phyloP scores from a whole-genome alignment of 2,329 filamentous ascomycete genomes.

The Trichoderma polysporum region DNA sequence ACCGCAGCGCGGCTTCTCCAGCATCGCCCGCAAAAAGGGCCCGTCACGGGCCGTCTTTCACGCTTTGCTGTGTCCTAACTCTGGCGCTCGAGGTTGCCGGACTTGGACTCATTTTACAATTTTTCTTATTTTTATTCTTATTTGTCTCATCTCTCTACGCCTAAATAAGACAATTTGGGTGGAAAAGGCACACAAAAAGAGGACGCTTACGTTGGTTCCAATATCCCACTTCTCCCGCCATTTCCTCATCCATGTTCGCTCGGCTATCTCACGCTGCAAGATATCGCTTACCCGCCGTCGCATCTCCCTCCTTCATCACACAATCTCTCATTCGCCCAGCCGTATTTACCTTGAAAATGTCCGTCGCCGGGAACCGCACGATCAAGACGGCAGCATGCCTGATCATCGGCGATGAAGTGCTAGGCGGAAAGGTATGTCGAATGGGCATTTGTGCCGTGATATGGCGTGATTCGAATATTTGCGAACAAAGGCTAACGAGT shows the following conservation, averaged over 20 bases:
- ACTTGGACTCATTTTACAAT: neutral
- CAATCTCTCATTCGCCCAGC: constrained; percentile 25
- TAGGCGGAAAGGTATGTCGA: constrained; percentile 78
- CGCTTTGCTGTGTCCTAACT: neutral
- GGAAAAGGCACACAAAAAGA: neutral
- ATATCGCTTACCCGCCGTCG: constrained; percentile 53
- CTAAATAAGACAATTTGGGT: neutral
- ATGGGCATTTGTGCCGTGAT: neutral
- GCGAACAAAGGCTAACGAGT: constrained; percentile 17
- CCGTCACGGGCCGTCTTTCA: constrained; percentile 19
- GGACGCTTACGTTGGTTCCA: neutral
- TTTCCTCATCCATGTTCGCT: constrained; percentile 62
- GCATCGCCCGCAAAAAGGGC: constrained; percentile 17
- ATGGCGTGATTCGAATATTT: neutral
- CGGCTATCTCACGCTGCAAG: constrained; percentile 71
- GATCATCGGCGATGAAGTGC: constrained; percentile 95
- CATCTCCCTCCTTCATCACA: constrained; percentile 33
- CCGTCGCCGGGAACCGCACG: constrained; percentile 52
- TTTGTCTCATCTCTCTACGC: neutral
- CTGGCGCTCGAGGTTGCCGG: neutral
- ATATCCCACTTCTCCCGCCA: neutral
- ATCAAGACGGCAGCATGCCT: constrained; percentile 90
- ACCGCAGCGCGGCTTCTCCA: neutral
- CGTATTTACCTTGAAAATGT: constrained; percentile 40
- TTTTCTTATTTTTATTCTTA: neutral